phyloP scores from a whole-genome alignment of 2,329 filamentous ascomycete species.

The Xylaria sp. region DNA sequence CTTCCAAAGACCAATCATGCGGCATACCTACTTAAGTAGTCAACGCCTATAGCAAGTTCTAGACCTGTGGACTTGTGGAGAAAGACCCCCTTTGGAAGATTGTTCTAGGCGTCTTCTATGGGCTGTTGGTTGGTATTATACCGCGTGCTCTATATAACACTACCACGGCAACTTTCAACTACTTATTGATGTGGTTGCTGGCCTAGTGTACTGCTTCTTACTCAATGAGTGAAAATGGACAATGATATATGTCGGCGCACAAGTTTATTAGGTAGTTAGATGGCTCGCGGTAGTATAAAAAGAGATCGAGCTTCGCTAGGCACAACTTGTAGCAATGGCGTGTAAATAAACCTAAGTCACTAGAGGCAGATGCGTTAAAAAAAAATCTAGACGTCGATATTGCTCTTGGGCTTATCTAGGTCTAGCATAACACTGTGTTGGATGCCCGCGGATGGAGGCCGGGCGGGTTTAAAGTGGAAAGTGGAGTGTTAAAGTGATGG shows the following conservation, averaged over 20 bases:
- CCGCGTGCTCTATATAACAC: conserved; percentile 10
- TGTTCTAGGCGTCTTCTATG: conserved; percentile 3
- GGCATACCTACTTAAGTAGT: no score
- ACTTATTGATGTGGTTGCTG: no score
- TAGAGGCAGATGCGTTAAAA: no score
- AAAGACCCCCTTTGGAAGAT: conserved; percentile 7
- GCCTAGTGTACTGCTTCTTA: no score
- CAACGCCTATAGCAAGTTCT: no score
- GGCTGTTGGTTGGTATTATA: neutral
- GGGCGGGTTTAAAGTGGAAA: neutral
- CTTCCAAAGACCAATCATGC: no score
- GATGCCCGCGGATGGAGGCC: neutral
- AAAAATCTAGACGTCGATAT: no score
- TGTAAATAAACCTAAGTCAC: neutral
- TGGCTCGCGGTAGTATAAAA: neutral
- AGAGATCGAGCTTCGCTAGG: no score
- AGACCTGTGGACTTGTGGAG: conserved; percentile 16
- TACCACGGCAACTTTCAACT: neutral
- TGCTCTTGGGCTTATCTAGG: neutral
- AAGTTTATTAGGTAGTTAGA: neutral
- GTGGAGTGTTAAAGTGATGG: neutral
- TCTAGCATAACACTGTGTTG: no score
- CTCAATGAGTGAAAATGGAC: no score
- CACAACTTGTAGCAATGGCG: neutral
- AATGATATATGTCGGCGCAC: neutral